These are phyloP conservation scores for Fusarium setosum DNA, from an alignment of 2,329 filamentous ascomycete species.

Conservation along the genomic window DNA sequence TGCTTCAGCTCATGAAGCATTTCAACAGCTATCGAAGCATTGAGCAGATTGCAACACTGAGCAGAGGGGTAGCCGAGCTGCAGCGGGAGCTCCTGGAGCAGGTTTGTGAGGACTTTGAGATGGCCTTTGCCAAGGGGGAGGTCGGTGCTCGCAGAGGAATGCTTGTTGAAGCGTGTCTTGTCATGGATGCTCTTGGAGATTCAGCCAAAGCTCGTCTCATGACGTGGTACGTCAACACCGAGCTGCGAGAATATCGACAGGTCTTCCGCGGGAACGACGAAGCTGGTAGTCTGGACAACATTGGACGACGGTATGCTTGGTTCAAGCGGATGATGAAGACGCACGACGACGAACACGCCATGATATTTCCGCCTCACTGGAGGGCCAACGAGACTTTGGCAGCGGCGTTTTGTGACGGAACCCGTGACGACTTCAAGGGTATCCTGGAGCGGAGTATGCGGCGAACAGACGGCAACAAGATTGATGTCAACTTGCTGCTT, in stretches of 20 bases:
- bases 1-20: slow-evolving; percentile 97
- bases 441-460: slow-evolving; percentile 92
- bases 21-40: slow-evolving; percentile 99
- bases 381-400: slow-evolving; percentile 90
- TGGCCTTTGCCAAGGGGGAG: slow-evolving; percentile 91
- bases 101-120: slow-evolving; percentile 98
- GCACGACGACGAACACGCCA: slow-evolving; percentile 92
- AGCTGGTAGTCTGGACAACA: slow-evolving; percentile 95
- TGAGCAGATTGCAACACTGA: slow-evolving; percentile 95
- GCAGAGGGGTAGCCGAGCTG: slow-evolving; percentile 91
- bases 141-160: slow-evolving; percentile 75
- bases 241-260: slow-evolving; percentile 93
- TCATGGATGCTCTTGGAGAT: slow-evolving; percentile 95
- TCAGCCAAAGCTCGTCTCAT: slow-evolving; percentile 83
- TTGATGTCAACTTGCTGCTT: slow-evolving; percentile 90
- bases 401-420: slow-evolving; percentile 94
- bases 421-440: slow-evolving; percentile 92
- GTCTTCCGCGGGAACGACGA: slow-evolving; percentile 97
- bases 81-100: slow-evolving; percentile 95
- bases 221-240: slow-evolving; percentile 98
- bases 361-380: slow-evolving; percentile 90
- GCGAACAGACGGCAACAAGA: slow-evolving; percentile 77
- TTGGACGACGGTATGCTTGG: slow-evolving; percentile 94
- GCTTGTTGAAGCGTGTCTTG: slow-evolving; percentile 87
- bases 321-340: slow-evolving; percentile 95